Percentiles rank a stretch among this genome's conserved stretches.
These are phyloP conservation scores for Schizophyllum commune DNA, from an alignment of 1,284 basidiomycete species.

Conservation along the genomic window DNA sequence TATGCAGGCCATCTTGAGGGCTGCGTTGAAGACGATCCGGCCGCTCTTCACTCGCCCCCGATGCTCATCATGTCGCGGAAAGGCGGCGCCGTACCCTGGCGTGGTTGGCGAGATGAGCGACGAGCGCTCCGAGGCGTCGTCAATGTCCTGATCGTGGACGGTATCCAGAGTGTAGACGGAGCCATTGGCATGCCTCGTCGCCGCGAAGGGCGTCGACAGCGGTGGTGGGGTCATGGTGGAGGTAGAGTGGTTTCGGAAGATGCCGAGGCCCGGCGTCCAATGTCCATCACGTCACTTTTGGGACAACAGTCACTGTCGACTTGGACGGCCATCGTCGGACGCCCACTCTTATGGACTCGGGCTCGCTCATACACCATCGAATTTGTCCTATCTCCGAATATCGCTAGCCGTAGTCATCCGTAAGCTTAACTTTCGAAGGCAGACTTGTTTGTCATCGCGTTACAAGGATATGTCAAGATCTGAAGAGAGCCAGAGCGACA, in stretches of 20 bases:
- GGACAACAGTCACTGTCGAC: no score
- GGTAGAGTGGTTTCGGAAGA: not conserved
- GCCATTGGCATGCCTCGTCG: conserved; percentile 28
- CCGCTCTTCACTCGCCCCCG: conserved; percentile 25
- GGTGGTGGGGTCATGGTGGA: not conserved
- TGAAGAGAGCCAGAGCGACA: no score
- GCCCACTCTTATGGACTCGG: no score
- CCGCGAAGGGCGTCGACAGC: conserved; percentile 2
- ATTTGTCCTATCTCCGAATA: no score
- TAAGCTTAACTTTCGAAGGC: no score
- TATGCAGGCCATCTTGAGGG: conserved; percentile 74
- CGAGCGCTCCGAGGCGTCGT: conserved; percentile 22
- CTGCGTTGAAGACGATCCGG: conserved; percentile 66
- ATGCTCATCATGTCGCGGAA: conserved; percentile 31
- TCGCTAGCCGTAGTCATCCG: no score
- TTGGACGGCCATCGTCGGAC: no score
- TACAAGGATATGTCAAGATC: no score
- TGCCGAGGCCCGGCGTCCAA: not conserved
- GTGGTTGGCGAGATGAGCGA: conserved; percentile 31
- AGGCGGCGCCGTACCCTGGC: conserved; percentile 46
- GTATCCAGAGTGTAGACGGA: conserved; percentile 63
- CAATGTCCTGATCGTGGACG: conserved; percentile 24
- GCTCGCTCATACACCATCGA: no score
- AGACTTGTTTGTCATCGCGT: no score
- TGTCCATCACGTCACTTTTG: no score